These are phyloP conservation scores for Entomortierella lignicola DNA, from an alignment of 192 early-diverging fungal genomes.

Conservation along the genomic window DNA sequence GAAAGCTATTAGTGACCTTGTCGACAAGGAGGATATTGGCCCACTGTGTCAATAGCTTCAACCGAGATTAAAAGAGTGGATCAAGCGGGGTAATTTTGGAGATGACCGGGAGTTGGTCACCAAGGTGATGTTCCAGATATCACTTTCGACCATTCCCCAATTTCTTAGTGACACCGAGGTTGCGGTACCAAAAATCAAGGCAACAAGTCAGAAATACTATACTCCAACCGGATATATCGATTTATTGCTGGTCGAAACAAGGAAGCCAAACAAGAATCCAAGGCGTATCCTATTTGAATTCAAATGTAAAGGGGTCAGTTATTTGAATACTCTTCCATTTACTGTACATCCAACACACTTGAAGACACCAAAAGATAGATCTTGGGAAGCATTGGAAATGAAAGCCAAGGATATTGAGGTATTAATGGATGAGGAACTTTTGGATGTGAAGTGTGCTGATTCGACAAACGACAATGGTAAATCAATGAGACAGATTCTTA, in stretches of 20 bases:
- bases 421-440: background rate
- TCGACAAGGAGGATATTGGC: background rate
- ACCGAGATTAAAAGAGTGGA: background rate
- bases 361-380: background rate
- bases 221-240: background rate
- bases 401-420: background rate
- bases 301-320: background rate
- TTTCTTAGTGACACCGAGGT: background rate
- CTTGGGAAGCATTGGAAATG: background rate
- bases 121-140: background rate
- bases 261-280: background rate
- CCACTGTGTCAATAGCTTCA: background rate
- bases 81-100: background rate
- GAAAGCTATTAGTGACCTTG: background rate
- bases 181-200: background rate
- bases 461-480: background rate
- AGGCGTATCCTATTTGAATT: background rate
- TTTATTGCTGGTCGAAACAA: background rate
- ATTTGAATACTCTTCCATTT: no score
- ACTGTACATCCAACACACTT: no score
- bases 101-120: background rate
- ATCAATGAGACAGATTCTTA: background rate
- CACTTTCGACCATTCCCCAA: background rate
- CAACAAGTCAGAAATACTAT: background rate
- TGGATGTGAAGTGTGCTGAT: background rate